Conservation (phyloP, 129 eudicot genomes). For the Rutidosis leptorrhynchoides region DNA sequence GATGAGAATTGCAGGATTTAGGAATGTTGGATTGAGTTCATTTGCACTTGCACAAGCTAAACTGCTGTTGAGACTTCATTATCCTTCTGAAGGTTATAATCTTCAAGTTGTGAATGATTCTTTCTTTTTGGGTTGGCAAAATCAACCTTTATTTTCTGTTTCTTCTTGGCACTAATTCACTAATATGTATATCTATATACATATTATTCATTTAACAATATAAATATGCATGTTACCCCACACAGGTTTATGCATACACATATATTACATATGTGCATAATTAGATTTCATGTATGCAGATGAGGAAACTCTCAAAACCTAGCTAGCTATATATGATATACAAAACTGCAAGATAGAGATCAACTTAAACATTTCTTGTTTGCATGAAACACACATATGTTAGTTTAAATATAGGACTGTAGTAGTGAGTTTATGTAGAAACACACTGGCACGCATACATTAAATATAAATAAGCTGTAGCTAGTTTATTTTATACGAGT, state of each 20-base stretch:
- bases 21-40: constrained; percentile 47
- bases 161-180: constrained; percentile 68
- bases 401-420: constrained; percentile 1
- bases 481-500: no score
- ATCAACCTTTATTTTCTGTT: constrained; percentile 75
- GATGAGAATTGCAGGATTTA: constrained; percentile 58
- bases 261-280: not conserved
- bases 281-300: not conserved
- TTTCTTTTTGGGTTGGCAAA: constrained; percentile 83
- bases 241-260: not conserved
- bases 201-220: not conserved
- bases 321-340: constrained; percentile 2
- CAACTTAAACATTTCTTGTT: not conserved
- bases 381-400: constrained; percentile 25
- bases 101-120: constrained; percentile 51
- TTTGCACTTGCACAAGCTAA: constrained; percentile 81
- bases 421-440: not conserved
- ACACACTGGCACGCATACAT: not conserved
- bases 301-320: constrained; percentile 43
- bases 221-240: not conserved
- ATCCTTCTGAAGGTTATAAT: constrained; percentile 83
- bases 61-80: constrained; percentile 73
- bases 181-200: constrained; percentile 5
- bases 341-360: not conserved
- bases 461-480: not conserved